Evolutionary conservation across 768 basidiomycete genomes (phyloP).

Genomic region (Butyriboletus loyo): DNA sequence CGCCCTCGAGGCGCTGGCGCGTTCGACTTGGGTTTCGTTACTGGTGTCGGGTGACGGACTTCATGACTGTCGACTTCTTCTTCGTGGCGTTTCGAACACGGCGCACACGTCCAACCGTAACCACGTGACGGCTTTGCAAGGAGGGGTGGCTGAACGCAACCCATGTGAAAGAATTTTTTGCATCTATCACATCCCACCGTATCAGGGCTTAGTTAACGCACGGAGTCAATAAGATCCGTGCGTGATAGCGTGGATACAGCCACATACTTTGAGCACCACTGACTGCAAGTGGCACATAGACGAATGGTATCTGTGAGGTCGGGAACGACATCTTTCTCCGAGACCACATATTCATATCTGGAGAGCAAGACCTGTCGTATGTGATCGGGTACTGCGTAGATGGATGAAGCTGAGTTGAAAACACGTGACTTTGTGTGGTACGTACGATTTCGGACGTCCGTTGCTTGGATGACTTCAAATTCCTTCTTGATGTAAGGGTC

Average conservation of each 20-base stretch:
- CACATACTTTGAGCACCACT: slow-evolving; percentile 87
- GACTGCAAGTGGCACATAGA: slow-evolving; percentile 78
- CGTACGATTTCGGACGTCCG: slow-evolving; percentile 87
- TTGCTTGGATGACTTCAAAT: slow-evolving; percentile 90
- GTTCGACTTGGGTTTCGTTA: slow-evolving; percentile 60
- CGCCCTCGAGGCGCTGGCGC: slow-evolving; percentile 70
- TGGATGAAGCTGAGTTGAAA: slow-evolving; percentile 11
- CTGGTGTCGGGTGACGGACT: slow-evolving; percentile 55
- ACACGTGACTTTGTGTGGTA: slow-evolving; percentile 21
- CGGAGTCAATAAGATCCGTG: slow-evolving; percentile 23
- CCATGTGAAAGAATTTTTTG: slow-evolving; percentile 93
- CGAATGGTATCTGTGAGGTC: slow-evolving; percentile 87
- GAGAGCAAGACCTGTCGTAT: slow-evolving; percentile 73
- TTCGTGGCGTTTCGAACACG: slow-evolving; percentile 85
- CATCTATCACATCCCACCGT: slow-evolving; percentile 89
- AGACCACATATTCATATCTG: slow-evolving; percentile 93
- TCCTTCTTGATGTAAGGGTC: slow-evolving; percentile 98
- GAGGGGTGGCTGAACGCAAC: slow-evolving; percentile 89
- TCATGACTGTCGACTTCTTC: slow-evolving; percentile 80
- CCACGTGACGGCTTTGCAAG: slow-evolving; percentile 90
- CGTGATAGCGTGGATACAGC: slow-evolving; percentile 7
- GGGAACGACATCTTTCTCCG: slow-evolving; percentile 89
- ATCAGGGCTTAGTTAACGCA: slow-evolving; percentile 54
- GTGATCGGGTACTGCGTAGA: slow-evolving; percentile 67
- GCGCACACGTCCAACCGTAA: slow-evolving; percentile 96